Conservation (phyloP, 768 basidiomycete genomes). For the Psilocybe cyanescens region DNA sequence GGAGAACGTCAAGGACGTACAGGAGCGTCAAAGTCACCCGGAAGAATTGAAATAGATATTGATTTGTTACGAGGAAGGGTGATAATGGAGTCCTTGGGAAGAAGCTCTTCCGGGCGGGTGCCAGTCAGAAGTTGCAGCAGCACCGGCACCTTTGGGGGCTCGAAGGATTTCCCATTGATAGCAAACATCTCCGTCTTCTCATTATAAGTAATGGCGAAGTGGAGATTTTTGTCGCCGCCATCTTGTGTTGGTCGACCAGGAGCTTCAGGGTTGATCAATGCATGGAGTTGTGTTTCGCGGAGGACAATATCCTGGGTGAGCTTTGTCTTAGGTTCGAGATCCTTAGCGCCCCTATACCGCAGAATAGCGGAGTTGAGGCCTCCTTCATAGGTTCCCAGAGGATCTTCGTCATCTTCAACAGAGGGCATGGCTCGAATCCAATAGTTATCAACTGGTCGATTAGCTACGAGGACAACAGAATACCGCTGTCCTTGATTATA, state of each 20-base stretch:
- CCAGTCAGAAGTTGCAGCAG: conserved; percentile 65
- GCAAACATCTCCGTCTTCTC: conserved; percentile 30
- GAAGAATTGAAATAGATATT: conserved; percentile 34
- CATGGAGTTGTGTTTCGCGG: conserved; percentile 42
- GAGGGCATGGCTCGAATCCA: conserved; percentile 37
- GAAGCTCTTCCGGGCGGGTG: conserved; percentile 45
- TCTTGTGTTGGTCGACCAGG: conserved; percentile 35
- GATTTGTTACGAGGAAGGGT: conserved; percentile 46
- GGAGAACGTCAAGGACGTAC: conserved; percentile 14
- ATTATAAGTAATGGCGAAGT: conserved; percentile 32
- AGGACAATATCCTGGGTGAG: conserved; percentile 27
- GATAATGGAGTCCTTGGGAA: conserved; percentile 52
- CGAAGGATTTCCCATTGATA: conserved; percentile 37
- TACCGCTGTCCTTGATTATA: conserved; percentile 25
- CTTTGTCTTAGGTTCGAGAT: conserved; percentile 44
- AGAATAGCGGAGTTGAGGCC: conserved; percentile 53
- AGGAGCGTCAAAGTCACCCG: conserved; percentile 38
- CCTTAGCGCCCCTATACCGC: conserved; percentile 47
- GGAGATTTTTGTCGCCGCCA: conserved; percentile 46
- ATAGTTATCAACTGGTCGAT: conserved; percentile 5
- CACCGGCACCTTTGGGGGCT: conserved; percentile 49
- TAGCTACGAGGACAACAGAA: conserved; percentile 34
- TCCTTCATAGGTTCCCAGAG: conserved; percentile 8
- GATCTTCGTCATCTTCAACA: conserved; percentile 10
- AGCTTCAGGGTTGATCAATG: conserved; percentile 25